Conservation (phyloP, 2,329 filamentous ascomycete species). For the Fusarium miscanthi region DNA sequence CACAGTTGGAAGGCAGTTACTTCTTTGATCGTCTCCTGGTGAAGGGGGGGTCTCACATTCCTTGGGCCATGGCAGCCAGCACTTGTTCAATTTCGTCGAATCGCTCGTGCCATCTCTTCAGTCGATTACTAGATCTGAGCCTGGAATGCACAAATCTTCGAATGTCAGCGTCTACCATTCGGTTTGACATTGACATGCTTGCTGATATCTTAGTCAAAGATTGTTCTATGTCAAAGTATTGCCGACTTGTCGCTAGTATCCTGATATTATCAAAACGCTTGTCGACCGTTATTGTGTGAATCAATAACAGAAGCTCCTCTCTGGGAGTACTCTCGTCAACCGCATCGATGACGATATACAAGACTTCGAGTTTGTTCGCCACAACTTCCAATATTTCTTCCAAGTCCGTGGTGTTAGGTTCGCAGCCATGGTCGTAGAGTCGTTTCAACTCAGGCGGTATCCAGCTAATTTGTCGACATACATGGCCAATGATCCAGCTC, state of each 20-base stretch:
- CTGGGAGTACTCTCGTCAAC: background rate
- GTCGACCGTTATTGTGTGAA: background rate
- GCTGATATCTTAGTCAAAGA: background rate
- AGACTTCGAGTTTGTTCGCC: rapidly evolving
- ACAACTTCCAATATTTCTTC: background rate
- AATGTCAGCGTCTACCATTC: background rate
- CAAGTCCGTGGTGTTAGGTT: background rate
- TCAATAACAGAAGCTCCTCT: background rate
- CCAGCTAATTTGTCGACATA: background rate
- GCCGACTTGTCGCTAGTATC: background rate
- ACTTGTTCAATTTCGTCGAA: background rate
- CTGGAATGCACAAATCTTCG: background rate
- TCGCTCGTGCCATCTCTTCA: background rate
- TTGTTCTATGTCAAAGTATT: background rate
- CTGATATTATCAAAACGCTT: background rate
- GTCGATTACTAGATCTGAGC: background rate
- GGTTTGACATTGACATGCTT: background rate
- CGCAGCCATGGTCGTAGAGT: background rate
- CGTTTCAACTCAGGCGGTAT: background rate
- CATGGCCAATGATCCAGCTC: background rate
- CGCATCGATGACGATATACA: background rate
- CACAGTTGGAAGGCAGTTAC: rapidly evolving
- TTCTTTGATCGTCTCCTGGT: rapidly evolving
- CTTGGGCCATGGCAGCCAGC: background rate
- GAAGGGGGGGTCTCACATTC: background rate